These are phyloP conservation scores for Oryza coarctata DNA, from an alignment of 176 grass and related monocot genomes.

Conservation along the genomic window DNA sequence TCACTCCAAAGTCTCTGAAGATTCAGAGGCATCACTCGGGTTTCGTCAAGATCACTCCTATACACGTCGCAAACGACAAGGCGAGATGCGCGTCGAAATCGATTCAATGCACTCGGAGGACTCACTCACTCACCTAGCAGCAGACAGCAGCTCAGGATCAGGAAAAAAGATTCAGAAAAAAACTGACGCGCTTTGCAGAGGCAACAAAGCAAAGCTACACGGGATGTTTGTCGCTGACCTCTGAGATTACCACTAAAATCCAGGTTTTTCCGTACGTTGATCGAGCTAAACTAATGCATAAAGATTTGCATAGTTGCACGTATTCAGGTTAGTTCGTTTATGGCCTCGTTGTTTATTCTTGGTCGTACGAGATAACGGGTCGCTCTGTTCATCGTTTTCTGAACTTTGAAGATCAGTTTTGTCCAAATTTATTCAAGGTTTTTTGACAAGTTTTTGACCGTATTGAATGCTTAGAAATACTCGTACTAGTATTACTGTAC, in stretches of 20 bases:
- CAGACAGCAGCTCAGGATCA: constrained; percentile 1
- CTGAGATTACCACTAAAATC: not conserved
- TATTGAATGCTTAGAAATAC: not conserved
- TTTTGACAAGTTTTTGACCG: not conserved
- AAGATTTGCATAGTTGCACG: constrained; percentile 3
- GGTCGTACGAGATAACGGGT: not conserved
- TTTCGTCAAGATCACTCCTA: not conserved
- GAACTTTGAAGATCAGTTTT: not conserved
- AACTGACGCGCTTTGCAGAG: constrained; percentile 7
- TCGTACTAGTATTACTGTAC: not conserved
- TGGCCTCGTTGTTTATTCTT: not conserved
- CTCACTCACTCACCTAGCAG: not conserved
- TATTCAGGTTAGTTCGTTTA: not conserved
- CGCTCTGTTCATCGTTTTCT: not conserved
- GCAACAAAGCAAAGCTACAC: constrained; percentile 28
- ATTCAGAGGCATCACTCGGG: not conserved
- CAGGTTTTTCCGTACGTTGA: not conserved
- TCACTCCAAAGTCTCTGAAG: not conserved
- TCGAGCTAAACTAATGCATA: not conserved
- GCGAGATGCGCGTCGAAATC: not conserved
- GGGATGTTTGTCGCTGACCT: constrained; percentile 30
- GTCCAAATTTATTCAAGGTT: not conserved
- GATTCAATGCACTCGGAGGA: not conserved
- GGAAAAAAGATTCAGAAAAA: not conserved
- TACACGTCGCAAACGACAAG: not conserved